phyloP scores from a whole-genome alignment of 495 filamentous ascomycete species.

The Lasiosphaeria miniovina region DNA sequence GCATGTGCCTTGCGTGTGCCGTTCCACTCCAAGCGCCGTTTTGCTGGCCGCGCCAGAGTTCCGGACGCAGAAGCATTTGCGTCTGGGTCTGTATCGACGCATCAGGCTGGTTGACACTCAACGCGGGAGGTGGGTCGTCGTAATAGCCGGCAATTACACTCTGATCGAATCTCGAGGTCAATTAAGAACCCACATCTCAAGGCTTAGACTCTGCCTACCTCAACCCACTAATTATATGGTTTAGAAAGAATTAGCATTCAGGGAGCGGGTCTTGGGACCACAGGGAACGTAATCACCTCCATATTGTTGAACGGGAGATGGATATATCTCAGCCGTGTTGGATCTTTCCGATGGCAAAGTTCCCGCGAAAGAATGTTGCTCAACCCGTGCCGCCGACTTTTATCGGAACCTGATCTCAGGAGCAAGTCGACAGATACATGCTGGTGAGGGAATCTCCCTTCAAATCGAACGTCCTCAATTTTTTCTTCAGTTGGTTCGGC shows the following conservation, averaged over 20 bases:
- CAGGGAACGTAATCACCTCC: too few relatives aligned
- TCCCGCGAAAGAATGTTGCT: constrained; percentile 4
- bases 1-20: constrained; percentile 40
- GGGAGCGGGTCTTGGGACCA: too few relatives aligned
- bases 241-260: too few relatives aligned
- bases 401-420: too few relatives aligned
- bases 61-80: constrained; percentile 25
- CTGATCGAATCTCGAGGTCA: constrained; percentile 9
- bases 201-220: constrained; percentile 12
- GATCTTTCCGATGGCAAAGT: constrained; percentile 1
- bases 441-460: constrained; percentile 19
- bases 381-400: not conserved
- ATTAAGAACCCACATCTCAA: too few relatives aligned
- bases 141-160: constrained; percentile 24
- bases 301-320: constrained; percentile 25
- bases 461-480: constrained; percentile 12
- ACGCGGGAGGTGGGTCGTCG: constrained; percentile 6
- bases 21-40: constrained; percentile 23
- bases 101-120: constrained; percentile 1
- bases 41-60: constrained; percentile 33
- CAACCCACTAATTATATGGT: constrained; percentile 20
- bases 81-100: constrained; percentile 1
- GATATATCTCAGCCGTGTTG: constrained; percentile 17
- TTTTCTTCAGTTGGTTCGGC: constrained; percentile 15
- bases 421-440: constrained; percentile 13